phyloP scores from a whole-genome alignment of 2,329 filamentous ascomycete species.

The Pseudogymnoascus sp. region DNA sequence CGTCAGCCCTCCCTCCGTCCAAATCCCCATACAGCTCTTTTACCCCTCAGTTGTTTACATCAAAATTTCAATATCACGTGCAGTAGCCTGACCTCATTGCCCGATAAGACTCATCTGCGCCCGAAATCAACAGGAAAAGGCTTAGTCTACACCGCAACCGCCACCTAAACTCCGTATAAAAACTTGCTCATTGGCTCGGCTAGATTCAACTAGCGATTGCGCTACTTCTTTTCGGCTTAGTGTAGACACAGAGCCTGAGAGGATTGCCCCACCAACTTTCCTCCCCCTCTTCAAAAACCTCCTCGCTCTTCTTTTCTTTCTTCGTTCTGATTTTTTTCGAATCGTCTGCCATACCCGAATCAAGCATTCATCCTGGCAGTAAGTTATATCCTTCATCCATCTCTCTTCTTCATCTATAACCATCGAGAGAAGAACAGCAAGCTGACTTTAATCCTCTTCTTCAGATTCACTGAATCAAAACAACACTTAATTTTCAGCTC shows the following conservation, averaged over 20 bases:
- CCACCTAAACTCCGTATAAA: constrained; percentile 1
- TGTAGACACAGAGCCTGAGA: constrained; percentile 2
- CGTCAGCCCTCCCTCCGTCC: neutral
- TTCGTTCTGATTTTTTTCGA: constrained; percentile 8
- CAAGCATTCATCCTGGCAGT: constrained; percentile 10
- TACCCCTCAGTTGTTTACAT: constrained; percentile 2
- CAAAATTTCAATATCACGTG: neutral
- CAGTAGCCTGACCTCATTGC: neutral
- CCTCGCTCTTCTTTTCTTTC: constrained; percentile 9
- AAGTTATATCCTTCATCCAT: neutral
- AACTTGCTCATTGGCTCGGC: neutral
- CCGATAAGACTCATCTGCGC: constrained; percentile 6
- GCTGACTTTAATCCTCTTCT: neutral
- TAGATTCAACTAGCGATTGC: constrained; percentile 3
- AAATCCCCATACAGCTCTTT: neutral
- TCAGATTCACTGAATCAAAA: constrained; percentile 6
- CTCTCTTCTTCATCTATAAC: neutral
- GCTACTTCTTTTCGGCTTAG: neutral
- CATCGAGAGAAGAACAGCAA: neutral
- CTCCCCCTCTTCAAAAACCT: constrained; percentile 8
- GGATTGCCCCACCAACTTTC: constrained; percentile 9
- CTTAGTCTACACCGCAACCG: neutral
- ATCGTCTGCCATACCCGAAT: constrained; percentile 10
- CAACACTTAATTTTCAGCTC: constrained; percentile 7
- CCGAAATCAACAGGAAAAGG: constrained; percentile 4